Conservation (phyloP, 2,329 filamentous ascomycete species). For the Phoma sp. region DNA sequence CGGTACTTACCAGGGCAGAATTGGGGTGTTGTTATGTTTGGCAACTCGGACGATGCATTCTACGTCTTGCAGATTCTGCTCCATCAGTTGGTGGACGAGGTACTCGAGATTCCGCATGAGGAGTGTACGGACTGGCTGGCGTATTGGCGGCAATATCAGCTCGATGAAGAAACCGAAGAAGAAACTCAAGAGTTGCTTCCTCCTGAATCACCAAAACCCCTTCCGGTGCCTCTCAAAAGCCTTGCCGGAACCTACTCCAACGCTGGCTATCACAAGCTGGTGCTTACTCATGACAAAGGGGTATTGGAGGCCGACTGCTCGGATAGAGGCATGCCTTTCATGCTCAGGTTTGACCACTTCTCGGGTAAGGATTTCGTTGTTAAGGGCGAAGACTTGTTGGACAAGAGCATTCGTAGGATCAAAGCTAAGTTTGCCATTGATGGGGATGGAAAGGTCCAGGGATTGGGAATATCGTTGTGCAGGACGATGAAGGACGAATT, state of each 20-base stretch:
- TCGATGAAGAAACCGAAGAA: slow-evolving; percentile 1
- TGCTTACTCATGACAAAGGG: slow-evolving; percentile 6
- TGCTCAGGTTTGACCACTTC: slow-evolving; percentile 14
- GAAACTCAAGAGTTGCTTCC: neutral
- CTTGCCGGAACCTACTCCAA: slow-evolving; percentile 16
- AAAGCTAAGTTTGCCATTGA: slow-evolving; percentile 14
- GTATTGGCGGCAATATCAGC: slow-evolving; percentile 5
- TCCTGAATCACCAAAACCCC: neutral
- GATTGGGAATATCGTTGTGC: slow-evolving; percentile 16
- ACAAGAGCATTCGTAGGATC: slow-evolving; percentile 1
- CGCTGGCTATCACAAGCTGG: slow-evolving; percentile 15
- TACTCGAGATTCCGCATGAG: neutral
- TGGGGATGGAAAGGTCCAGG: slow-evolving; percentile 2
- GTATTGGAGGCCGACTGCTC: slow-evolving; percentile 15
- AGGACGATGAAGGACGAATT: slow-evolving; percentile 10
- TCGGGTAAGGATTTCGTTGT: slow-evolving; percentile 6
- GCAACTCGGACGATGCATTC: slow-evolving; percentile 13
- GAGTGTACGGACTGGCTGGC: slow-evolving; percentile 6
- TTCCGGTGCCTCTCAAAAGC: slow-evolving; percentile 3
- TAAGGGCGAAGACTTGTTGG: neutral
- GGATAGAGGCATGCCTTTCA: slow-evolving; percentile 19
- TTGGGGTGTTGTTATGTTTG: slow-evolving; percentile 20
- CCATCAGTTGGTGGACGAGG: slow-evolving; percentile 13
- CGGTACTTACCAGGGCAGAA: slow-evolving; percentile 15
- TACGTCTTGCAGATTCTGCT: slow-evolving; percentile 14